phyloP scores from a whole-genome alignment of 495 filamentous ascomycete species.

The Chaetomium fimeti region DNA sequence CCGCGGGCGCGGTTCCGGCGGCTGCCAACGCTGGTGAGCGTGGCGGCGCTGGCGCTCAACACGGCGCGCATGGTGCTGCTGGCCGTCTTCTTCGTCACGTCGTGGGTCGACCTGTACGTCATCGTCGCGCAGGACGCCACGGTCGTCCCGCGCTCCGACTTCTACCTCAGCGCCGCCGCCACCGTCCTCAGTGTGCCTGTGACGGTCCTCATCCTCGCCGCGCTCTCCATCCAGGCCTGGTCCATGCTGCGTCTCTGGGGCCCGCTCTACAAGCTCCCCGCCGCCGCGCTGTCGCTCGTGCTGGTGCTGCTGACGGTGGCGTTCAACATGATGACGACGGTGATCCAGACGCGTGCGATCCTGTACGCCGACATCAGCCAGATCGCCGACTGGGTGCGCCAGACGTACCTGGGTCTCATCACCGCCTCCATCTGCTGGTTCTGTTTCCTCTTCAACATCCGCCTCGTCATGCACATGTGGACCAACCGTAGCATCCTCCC shows the following conservation, averaged over 20 bases:
- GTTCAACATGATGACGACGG: conserved; percentile 58
- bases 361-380: conserved; percentile 27
- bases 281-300: conserved; percentile 51
- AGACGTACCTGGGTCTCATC: conserved; percentile 53
- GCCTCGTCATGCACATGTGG: conserved; percentile 57
- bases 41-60: conserved; percentile 48
- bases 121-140: conserved; percentile 57
- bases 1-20: conserved; percentile 28
- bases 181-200: conserved; percentile 58
- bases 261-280: conserved; percentile 36
- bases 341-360: conserved; percentile 57
- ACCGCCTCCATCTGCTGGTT: conserved; percentile 73
- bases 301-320: conserved; percentile 58
- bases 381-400: conserved; percentile 48
- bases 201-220: conserved; percentile 59
- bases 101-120: conserved; percentile 59
- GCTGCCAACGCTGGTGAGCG: conserved; percentile 29
- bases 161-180: conserved; percentile 52
- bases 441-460: conserved; percentile 66
- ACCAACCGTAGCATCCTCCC: conserved; percentile 36
- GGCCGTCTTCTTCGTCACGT: conserved; percentile 56
- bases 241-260: conserved; percentile 57
- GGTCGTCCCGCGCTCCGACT: conserved; percentile 47
- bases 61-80: conserved; percentile 59
- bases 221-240: conserved; percentile 71